Evolutionary conservation across 768 basidiomycete genomes (phyloP).

Genomic region (Macrolepiota dolichaula): DNA sequence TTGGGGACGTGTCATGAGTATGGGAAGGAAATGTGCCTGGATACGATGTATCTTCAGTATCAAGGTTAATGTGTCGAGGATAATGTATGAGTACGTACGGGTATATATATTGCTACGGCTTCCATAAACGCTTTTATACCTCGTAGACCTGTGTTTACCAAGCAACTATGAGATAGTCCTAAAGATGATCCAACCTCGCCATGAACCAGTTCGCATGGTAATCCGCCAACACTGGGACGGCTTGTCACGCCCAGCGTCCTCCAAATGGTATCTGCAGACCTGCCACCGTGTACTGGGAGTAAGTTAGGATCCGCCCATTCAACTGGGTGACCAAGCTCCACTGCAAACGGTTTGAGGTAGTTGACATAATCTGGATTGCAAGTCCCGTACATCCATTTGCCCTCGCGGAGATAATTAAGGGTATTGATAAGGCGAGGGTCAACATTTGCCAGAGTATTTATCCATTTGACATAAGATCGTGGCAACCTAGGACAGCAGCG

Average conservation of each 20-base stretch:
- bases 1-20: conserved; percentile 56
- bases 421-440: conserved; percentile 56
- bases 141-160: conserved; percentile 53
- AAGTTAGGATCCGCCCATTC: conserved; percentile 60
- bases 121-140: conserved; percentile 56
- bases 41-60: neutral
- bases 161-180: conserved; percentile 54
- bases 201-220: conserved; percentile 78
- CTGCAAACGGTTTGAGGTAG: conserved; percentile 43
- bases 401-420: conserved; percentile 50
- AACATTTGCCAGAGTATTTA: conserved; percentile 62
- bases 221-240: conserved; percentile 56
- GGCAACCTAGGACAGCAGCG: conserved; percentile 39
- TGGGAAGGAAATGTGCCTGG: conserved; percentile 69
- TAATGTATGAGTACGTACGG: conserved; percentile 43
- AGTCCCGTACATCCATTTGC: conserved; percentile 57
- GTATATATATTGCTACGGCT: conserved; percentile 65
- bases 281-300: conserved; percentile 64
- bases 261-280: conserved; percentile 51
- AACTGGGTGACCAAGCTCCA: conserved; percentile 54
- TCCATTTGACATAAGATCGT: conserved; percentile 75
- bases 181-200: conserved; percentile 44
- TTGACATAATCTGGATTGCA: conserved; percentile 35
- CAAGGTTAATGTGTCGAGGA: neutral
- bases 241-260: conserved; percentile 47